Base-by-base conservation (phyloP, 2,329 filamentous ascomycete species). In the Penicillium concentricum region DNA sequence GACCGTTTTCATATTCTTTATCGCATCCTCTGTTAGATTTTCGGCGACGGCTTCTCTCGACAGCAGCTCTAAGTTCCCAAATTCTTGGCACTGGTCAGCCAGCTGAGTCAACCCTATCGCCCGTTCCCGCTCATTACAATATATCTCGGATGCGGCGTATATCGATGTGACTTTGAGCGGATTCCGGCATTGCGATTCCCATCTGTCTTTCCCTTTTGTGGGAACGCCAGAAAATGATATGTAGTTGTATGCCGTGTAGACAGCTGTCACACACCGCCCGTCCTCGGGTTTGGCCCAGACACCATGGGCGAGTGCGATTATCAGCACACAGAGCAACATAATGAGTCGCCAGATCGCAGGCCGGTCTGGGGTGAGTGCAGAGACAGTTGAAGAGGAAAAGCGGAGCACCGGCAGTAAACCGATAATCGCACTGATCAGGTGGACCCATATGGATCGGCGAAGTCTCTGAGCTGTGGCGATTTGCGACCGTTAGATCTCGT, bases 91-190 rank as follows among this genome's bases (percentile, higher is more conserved):
- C 9, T 59, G 42, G 3, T 48, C 22, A 2, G 57, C 60, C 35
- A 70, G 49, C 45, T 64, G 61, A 1, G 65, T 56, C 6, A 73
- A 49, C 3, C 71, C 69, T 2, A 59, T 41, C 0, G 51, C 57
- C 15, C 64, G 66, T 28, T 69, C 67, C 1, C 54, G 57, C 3
- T 72, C 60, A 6, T 42, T 32, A 43, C 74, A 76, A 49, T 73
- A 73, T 1, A 68, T 22, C 4, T 71, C 67, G 1, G 69, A 67
- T 1, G 73, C 66, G 3, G 73, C 73, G 52, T 75, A 76, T 13
- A 74, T 70, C 1, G 74, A 76, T 3, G 61, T 62, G 2, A 74
- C 71, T 28, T 65, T 57, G 1, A 74, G 58, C 0, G 63, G 53
- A 55, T 76, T 74, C 20, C 64, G 69, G 50, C 74, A 76, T 35